Conservation (phyloP, 805 yeast genomes). For the Barnettozyma pratensis region DNA sequence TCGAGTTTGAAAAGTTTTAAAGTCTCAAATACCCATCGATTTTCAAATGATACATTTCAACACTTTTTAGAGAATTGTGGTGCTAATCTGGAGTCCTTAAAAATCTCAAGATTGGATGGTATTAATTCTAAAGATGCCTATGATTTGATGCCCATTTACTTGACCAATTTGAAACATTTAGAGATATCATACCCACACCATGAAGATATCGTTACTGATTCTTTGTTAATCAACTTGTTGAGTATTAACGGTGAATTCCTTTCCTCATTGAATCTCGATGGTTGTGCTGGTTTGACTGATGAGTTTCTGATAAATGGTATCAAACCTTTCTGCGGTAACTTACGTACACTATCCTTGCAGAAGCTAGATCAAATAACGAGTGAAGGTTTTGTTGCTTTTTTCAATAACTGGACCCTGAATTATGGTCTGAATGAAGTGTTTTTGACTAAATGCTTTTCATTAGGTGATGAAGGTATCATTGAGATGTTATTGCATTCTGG, state of each 20-base stretch:
- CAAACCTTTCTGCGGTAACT: slow-evolving; percentile 47
- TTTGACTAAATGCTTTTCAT: slow-evolving; percentile 57
- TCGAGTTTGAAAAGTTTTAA: slow-evolving; percentile 52
- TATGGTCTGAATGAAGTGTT: slow-evolving; percentile 58
- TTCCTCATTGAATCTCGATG: slow-evolving; percentile 56
- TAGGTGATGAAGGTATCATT: slow-evolving; percentile 59
- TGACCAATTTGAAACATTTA: slow-evolving; percentile 48
- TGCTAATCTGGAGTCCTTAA: slow-evolving; percentile 47
- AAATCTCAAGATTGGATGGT: slow-evolving; percentile 70
- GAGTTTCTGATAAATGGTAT: slow-evolving; percentile 51
- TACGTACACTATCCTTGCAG: slow-evolving; percentile 55
- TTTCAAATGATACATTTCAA: slow-evolving; percentile 60
- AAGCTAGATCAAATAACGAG: slow-evolving; percentile 62
- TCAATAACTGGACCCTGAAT: slow-evolving; percentile 47
- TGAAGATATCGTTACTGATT: slow-evolving; percentile 65
- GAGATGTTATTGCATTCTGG: slow-evolving; percentile 60
- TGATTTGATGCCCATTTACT: slow-evolving; percentile 59
- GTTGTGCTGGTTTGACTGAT: slow-evolving; percentile 72
- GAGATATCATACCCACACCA: slow-evolving; percentile 66
- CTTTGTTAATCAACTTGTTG: slow-evolving; percentile 54
- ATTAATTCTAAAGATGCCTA: slow-evolving; percentile 52
- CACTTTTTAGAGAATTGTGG: slow-evolving; percentile 59
- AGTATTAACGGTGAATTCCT: slow-evolving; percentile 60
- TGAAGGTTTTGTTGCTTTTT: slow-evolving; percentile 56
- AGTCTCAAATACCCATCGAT: slow-evolving; percentile 78